phyloP scores from a whole-genome alignment of 1,284 basidiomycete genomes.

The Puccinia sorghi region DNA sequence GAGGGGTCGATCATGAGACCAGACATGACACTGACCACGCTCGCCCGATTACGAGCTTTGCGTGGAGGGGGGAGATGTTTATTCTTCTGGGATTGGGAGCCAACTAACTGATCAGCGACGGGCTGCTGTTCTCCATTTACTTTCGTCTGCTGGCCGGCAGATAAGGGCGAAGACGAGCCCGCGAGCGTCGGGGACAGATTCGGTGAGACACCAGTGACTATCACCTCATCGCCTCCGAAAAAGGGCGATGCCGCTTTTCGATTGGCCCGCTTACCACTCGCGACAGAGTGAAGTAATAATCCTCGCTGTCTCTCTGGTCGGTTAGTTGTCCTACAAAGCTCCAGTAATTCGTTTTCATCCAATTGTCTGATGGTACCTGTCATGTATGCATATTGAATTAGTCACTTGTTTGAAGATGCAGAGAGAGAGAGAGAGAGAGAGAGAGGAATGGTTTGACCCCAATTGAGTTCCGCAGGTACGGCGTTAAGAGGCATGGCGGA shows the following conservation, averaged over 20 bases:
- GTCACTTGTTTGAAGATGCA: background rate
- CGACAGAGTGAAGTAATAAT: conserved; percentile 61
- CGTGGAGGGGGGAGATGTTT: conserved; percentile 52
- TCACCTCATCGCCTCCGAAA: conserved; percentile 65
- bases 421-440: background rate
- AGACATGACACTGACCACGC: conserved; percentile 88
- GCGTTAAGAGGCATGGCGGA: conserved; percentile 28
- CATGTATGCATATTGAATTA: background rate
- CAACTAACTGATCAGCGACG: conserved; percentile 40
- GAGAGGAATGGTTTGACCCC: background rate
- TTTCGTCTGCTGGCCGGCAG: conserved; percentile 50
- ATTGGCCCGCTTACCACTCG: conserved; percentile 48
- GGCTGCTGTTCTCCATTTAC: conserved; percentile 56
- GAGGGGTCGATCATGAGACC: conserved; percentile 67
- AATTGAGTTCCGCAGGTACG: conserved; percentile 20
- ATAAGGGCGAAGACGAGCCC: conserved; percentile 41
- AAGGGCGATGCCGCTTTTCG: conserved; percentile 62
- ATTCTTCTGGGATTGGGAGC: background rate
- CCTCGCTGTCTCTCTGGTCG: conserved; percentile 76
- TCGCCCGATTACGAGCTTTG: conserved; percentile 83
- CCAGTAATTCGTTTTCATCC: conserved; percentile 78
- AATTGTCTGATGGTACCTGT: conserved; percentile 63
- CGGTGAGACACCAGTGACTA: conserved; percentile 58
- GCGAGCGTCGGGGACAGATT: conserved; percentile 11
- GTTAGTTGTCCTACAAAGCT: conserved; percentile 81